phyloP scores from a whole-genome alignment of 2,329 filamentous ascomycete genomes.

The Aurifilum marmelostoma region DNA sequence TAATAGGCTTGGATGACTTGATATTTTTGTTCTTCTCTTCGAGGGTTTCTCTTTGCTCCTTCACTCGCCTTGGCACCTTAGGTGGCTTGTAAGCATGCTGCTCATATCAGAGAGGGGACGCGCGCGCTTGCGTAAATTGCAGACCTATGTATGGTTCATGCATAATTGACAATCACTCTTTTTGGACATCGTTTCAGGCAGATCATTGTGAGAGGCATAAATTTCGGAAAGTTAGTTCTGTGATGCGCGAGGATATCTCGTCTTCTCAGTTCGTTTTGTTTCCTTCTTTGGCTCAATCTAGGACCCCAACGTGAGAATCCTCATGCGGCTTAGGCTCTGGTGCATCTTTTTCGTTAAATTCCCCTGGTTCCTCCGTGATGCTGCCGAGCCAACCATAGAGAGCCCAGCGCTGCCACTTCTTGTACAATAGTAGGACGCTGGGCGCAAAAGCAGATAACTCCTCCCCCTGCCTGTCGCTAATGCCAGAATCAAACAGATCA shows the following conservation, averaged over 20 bases:
- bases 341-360: neutral
- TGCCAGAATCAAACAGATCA: constrained; percentile 23
- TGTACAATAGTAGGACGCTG: neutral
- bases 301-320: neutral
- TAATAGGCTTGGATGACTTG: neutral
- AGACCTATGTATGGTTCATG: neutral
- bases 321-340: neutral
- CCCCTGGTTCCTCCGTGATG: neutral
- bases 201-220: neutral
- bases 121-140: constrained; percentile 14
- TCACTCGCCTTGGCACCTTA: neutral
- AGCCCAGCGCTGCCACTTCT: constrained; percentile 11
- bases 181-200: neutral
- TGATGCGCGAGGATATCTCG: constrained; percentile 7
- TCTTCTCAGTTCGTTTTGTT: constrained; percentile 6
- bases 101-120: neutral
- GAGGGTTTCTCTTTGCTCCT: no score
- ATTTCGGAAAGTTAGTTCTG: neutral
- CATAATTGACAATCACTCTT: neutral
- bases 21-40: neutral
- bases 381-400: constrained; percentile 7
- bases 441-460: constrained; percentile 23
- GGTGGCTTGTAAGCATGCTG: neutral
- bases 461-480: constrained; percentile 24
- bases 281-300: constrained; percentile 15